Conservation (phyloP, 148 eudicot genomes). For the Polygonum aviculare region DNA sequence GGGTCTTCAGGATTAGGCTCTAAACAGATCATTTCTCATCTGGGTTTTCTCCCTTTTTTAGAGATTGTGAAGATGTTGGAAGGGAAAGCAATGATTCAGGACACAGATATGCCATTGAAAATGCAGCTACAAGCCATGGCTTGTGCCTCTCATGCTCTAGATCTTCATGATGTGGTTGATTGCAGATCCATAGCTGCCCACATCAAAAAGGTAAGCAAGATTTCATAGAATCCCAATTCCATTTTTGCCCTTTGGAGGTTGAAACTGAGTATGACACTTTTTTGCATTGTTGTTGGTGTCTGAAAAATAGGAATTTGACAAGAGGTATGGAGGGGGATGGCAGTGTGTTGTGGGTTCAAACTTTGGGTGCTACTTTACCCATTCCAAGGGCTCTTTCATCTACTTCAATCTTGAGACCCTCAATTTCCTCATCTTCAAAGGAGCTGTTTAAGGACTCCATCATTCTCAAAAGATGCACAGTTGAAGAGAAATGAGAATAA, state of each 20-base stretch:
- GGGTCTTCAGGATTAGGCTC: background rate
- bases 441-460: conserved; percentile 30
- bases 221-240: background rate
- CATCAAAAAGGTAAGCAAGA: conserved; percentile 60
- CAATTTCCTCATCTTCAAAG: conserved; percentile 94
- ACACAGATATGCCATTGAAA: conserved; percentile 91
- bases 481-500: background rate
- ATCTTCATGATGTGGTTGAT: conserved; percentile 72
- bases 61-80: conserved; percentile 60
- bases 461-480: background rate
- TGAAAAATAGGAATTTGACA: conserved; percentile 67
- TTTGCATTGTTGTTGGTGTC: background rate
- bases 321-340: conserved; percentile 87
- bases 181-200: conserved; percentile 80
- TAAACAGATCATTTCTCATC: conserved; percentile 3
- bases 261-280: background rate
- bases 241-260: background rate
- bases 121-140: conserved; percentile 96
- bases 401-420: conserved; percentile 88
- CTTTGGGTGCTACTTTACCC: conserved; percentile 93
- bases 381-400: conserved; percentile 80
- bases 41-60: conserved; percentile 13
- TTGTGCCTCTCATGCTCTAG: conserved; percentile 85
- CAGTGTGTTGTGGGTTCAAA: conserved; percentile 97
- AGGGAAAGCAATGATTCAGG: conserved; percentile 83